Evolutionary conservation across 768 basidiomycete genomes (phyloP).

Genomic region (Tulasnella sp.): DNA sequence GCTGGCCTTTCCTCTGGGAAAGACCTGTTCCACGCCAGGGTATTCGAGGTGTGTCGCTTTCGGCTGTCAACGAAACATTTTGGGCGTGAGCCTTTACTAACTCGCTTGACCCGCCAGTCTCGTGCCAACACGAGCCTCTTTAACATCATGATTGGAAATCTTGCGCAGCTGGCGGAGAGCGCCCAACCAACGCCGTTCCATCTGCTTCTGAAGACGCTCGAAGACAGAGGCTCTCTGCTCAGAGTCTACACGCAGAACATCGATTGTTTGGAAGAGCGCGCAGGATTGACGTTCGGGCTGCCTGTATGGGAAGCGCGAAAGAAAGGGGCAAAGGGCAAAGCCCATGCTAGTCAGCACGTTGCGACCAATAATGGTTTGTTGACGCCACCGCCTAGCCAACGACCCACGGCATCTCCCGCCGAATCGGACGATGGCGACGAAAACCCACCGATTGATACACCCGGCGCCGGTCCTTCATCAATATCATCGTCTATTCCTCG

Average conservation of each 20-base stretch:
- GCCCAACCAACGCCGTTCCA: constrained; percentile 79
- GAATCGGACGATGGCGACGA: neutral
- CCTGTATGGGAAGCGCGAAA: constrained; percentile 54
- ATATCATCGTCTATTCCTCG: constrained; percentile 25
- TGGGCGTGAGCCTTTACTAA: neutral
- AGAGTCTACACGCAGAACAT: constrained; percentile 93
- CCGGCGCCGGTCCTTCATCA: neutral
- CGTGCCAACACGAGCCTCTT: constrained; percentile 66
- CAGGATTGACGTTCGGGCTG: constrained; percentile 79
- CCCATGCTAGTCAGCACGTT: neutral
- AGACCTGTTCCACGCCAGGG: constrained; percentile 84
- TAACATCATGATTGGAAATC: constrained; percentile 80
- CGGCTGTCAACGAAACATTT: constrained; percentile 2
- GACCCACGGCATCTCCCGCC: constrained; percentile 7
- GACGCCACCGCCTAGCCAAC: neutral
- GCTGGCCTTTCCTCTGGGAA: constrained; percentile 63
- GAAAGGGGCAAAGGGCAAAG: constrained; percentile 27
- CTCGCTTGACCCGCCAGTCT: constrained; percentile 36
- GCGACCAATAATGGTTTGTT: neutral
- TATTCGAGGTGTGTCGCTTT: constrained; percentile 57
- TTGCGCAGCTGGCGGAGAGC: constrained; percentile 58
- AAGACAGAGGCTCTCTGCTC: constrained; percentile 62
- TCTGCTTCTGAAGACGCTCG: constrained; percentile 56
- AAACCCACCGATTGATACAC: neutral
- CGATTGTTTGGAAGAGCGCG: constrained; percentile 76